Evolutionary conservation across 2,329 filamentous ascomycete species (phyloP), one percentile per base, ranked within the genome.

Genomic region (Colletotrichum eleusines): DNA sequence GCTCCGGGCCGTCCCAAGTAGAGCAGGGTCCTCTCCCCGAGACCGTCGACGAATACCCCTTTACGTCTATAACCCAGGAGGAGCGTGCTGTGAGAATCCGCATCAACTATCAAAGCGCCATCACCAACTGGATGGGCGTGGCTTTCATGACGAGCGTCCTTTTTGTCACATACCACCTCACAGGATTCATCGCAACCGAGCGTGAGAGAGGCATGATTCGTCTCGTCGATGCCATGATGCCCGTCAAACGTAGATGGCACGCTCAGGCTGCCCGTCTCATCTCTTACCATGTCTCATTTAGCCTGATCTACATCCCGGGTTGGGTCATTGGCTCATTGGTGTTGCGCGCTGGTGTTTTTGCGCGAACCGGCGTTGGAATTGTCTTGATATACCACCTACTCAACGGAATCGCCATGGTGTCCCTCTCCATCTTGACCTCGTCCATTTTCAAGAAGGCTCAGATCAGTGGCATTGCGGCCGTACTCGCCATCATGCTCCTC

Each of bases 221-320:
- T 73, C 85, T 98, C 35, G 89, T 98, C 53, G 95, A 98, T 80
- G 92, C 94, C 65, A 97, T 97, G 94, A 95, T 96, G 85, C 92
- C 93, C 0, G 93, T 93, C 66, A 86, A 87, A 65, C 86, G 86
- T 59, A 84, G 88, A 53, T 97, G 94, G 93, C 86, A 94, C 76
- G 90, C 92, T 12, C 93, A 95, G 80, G 88, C 90, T 28, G 91
- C 92, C 1, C 88, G 95, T n/a, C 85, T 97, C 18, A 77, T 95
- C 11, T 90, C 94, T 0, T 91, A 94, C 72, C 94, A 97, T 77
- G 78, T 96, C 33, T 89, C 94, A 0, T 96, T 97, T 76, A 90
- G 93, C 69, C 79, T 93, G 8, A 86, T 97, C 28, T 97, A 97
- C 76, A 79, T 92, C 1, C 94, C 94, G 0, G 92, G 91, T 7